Base-by-base conservation (phyloP, 176 grass and related monocot genomes). In the Guadua angustifolia region DNA sequence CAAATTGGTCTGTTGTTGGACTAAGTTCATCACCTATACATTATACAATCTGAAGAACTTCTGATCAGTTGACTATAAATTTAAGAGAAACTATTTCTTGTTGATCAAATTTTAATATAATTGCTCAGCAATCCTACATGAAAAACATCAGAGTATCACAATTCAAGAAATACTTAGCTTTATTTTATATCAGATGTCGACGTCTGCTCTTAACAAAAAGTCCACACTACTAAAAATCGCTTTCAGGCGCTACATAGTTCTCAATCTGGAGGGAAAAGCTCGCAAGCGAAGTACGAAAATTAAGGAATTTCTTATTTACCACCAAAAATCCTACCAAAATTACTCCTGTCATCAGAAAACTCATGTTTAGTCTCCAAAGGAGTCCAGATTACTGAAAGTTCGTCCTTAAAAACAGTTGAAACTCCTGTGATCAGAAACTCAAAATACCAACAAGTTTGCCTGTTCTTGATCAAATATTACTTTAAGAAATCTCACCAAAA, bases 141-240 rank as follows among this genome's bases (percentile, higher is more conserved):
- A 39, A 38, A 83, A 36, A 24, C 18, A 3, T 21, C 7, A 36
- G 17, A 36, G 7, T 68, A 10, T 80, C 63, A 68, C 78, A 55
- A 9, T 74, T 73, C 19, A 59, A 72, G 40, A 72, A 50, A 0
- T 73, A 52, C 5, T 22, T 22, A 58, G 50, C 8, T 81, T 82
- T 40, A 19, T 75, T 36, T 40, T 79, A 44, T 52, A 73, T 57
- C 22, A 55, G 69, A 49, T 78, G 42, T 66, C 38, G 59, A 50
- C 51, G 66, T 84, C 60, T 66, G 33, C 26, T 83, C 57, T 51
- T 65, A 83, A 43, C 29, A 63, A 25, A 73, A 80, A 64, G 16
- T 43, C 16, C 45, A 80, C 49, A 66, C 66, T 9, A 8, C 71
- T 73, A 43, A 63, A 55, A 36, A n/a, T 45, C 7, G 11, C 47